phyloP scores from a whole-genome alignment of 768 basidiomycete species.

The Russula sp. region DNA sequence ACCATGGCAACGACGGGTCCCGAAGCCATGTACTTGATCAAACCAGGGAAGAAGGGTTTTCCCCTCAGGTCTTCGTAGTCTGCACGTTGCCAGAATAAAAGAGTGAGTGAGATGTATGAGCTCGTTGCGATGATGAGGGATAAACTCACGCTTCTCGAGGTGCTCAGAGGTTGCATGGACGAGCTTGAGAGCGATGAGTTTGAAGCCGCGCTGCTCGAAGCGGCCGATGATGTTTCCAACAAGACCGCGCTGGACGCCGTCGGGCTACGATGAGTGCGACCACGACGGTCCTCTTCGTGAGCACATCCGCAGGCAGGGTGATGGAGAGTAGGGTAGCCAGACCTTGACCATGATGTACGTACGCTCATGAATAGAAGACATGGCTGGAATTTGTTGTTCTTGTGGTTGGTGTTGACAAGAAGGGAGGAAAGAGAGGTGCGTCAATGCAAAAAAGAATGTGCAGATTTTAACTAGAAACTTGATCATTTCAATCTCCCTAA shows the following conservation, averaged over 20 bases:
- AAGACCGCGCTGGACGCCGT: constrained; percentile 96
- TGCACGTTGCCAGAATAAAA: constrained; percentile 30
- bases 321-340: constrained; percentile 7
- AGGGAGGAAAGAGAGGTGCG: constrained; percentile 29
- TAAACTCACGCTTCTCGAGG: constrained; percentile 75
- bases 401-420: constrained; percentile 25
- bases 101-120: neutral
- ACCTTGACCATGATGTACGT: constrained; percentile 99
- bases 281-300: neutral
- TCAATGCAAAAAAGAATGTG: constrained; percentile 22
- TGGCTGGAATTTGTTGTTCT: constrained; percentile 32
- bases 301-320: neutral
- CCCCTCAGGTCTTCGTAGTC: constrained; percentile 95
- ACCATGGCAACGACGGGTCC: constrained; percentile 96
- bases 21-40: constrained; percentile 93
- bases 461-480: constrained; percentile 29
- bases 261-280: constrained; percentile 57
- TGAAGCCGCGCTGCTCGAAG: constrained; percentile 98
- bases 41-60: constrained; percentile 93
- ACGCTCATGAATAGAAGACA: constrained; percentile 68
- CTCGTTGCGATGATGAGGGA: neutral
- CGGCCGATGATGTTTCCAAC: constrained; percentile 92
- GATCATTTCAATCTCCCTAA: constrained; percentile 17
- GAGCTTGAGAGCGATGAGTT: constrained; percentile 93
- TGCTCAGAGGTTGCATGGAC: constrained; percentile 72